phyloP scores from a whole-genome alignment of 352 stramenopile genomes.

The Phytopythium cucurbitacearum region DNA sequence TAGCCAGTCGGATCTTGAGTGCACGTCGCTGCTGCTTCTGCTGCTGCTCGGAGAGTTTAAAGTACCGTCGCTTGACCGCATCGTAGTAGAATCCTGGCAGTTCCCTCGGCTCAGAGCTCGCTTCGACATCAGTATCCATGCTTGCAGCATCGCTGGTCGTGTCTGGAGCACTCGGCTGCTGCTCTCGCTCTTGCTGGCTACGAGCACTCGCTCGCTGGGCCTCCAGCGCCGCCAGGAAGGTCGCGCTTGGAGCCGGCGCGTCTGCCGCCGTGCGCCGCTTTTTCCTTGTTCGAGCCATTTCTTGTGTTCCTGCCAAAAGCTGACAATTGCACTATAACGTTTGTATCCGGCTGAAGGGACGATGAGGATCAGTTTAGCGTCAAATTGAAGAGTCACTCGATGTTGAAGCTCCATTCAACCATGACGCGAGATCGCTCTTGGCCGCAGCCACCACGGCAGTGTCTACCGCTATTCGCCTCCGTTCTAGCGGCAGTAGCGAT shows the following conservation, averaged over 20 bases:
- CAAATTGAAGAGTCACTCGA: no score
- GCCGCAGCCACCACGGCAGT: no score
- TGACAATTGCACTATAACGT: no score
- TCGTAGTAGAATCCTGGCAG: slow-evolving; percentile 66
- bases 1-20: slow-evolving; percentile 9
- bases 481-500: no score
- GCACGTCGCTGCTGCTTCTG: slow-evolving; percentile 8
- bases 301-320: background rate
- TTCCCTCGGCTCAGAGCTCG: slow-evolving; percentile 2
- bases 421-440: no score
- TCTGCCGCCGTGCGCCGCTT: slow-evolving; percentile 18
- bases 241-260: slow-evolving; percentile 11
- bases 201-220: slow-evolving; percentile 41
- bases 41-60: slow-evolving; percentile 29
- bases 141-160: slow-evolving; percentile 1
- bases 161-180: slow-evolving; percentile 3
- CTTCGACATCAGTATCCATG: background rate
- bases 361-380: no score
- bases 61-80: slow-evolving; percentile 42
- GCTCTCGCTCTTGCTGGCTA: slow-evolving; percentile 1
- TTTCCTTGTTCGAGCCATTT: slow-evolving; percentile 14
- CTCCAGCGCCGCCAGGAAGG: slow-evolving; percentile 59
- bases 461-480: no score
- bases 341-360: no score
- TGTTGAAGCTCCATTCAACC: no score